Conservation (phyloP, 2,329 filamentous ascomycete species). For the Xylaria sp. region DNA sequence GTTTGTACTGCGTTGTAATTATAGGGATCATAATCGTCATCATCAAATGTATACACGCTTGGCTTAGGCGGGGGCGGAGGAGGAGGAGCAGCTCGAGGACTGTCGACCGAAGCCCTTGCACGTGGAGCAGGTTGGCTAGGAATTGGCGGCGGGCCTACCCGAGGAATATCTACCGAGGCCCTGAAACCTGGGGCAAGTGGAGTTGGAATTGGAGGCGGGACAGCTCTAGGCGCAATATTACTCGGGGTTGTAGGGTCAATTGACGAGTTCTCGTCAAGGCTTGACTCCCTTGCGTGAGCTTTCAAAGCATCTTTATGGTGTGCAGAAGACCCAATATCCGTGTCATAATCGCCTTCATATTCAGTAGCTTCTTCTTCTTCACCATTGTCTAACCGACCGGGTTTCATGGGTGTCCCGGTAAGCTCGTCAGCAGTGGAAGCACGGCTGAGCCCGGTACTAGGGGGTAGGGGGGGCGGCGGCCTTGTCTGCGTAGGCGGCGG, state of each 20-base stretch:
- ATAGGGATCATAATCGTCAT: conserved; percentile 78
- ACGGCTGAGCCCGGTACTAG: conserved; percentile 62
- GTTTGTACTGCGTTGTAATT: conserved; percentile 59
- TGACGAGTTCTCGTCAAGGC: conserved; percentile 75
- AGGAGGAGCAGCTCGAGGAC: conserved; percentile 37
- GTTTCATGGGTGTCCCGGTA: conserved; percentile 55
- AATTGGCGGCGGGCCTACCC: conserved; percentile 57
- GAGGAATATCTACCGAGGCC: conserved; percentile 76
- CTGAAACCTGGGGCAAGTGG: conserved; percentile 65
- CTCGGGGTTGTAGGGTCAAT: conserved; percentile 70
- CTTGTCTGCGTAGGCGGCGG: conserved; percentile 64
- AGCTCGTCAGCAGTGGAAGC: conserved; percentile 69
- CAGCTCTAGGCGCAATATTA: conserved; percentile 65
- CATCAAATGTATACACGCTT: conserved; percentile 54
- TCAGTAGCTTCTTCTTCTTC: conserved; percentile 87
- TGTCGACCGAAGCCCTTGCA: conserved; percentile 35
- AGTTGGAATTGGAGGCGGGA: conserved; percentile 73
- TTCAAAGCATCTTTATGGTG: conserved; percentile 94
- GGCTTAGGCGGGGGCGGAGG: conserved; percentile 35
- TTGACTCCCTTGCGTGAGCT: conserved; percentile 80
- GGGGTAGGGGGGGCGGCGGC: conserved; percentile 75
- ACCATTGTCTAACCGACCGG: conserved; percentile 62
- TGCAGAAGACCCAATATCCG: conserved; percentile 93
- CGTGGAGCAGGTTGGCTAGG: conserved; percentile 32
- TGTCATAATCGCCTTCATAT: conserved; percentile 98